phyloP scores from a whole-genome alignment of 1,284 basidiomycete genomes.

The Ganoderma leucocontextum region DNA sequence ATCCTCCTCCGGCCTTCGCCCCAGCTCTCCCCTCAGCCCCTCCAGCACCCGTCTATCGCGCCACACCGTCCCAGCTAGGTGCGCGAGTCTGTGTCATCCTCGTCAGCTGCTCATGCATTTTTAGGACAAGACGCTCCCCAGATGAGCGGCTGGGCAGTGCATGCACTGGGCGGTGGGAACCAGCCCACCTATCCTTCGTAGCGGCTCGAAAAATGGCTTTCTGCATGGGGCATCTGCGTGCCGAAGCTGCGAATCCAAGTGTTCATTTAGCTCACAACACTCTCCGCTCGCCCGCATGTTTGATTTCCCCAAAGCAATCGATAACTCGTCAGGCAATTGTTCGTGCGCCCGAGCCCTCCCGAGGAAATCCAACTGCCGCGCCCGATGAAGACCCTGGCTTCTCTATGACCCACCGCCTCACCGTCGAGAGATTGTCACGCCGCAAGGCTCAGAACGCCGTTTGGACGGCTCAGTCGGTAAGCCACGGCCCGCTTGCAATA shows the following conservation, averaged over 20 bases:
- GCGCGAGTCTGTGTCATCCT: not conserved
- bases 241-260: conserved; percentile 13
- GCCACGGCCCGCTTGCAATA: conserved; percentile 14
- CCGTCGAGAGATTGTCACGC: not conserved
- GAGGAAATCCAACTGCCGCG: conserved; percentile 17
- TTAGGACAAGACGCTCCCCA: conserved; percentile 19
- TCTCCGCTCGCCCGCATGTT: conserved; percentile 13
- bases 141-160: conserved; percentile 21
- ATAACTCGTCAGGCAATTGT: conserved; percentile 23
- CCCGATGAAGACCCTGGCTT: conserved; percentile 19
- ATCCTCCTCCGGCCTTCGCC: not conserved
- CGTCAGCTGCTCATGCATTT: conserved; percentile 22
- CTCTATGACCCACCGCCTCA: not conserved
- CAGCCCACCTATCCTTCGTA: conserved; percentile 18
- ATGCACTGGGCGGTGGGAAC: conserved; percentile 23
- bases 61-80: conserved; percentile 13
- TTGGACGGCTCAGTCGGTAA: conserved; percentile 14
- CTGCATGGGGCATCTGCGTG: conserved; percentile 29
- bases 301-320: conserved; percentile 27
- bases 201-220: conserved; percentile 21
- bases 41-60: not conserved
- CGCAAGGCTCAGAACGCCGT: conserved; percentile 10
- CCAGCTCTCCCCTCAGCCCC: not conserved
- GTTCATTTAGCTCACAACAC: conserved; percentile 14
- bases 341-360: conserved; percentile 15